Evolutionary conservation across 495 filamentous ascomycete genomes (phyloP).

Genomic region (Usnea hakonensis): DNA sequence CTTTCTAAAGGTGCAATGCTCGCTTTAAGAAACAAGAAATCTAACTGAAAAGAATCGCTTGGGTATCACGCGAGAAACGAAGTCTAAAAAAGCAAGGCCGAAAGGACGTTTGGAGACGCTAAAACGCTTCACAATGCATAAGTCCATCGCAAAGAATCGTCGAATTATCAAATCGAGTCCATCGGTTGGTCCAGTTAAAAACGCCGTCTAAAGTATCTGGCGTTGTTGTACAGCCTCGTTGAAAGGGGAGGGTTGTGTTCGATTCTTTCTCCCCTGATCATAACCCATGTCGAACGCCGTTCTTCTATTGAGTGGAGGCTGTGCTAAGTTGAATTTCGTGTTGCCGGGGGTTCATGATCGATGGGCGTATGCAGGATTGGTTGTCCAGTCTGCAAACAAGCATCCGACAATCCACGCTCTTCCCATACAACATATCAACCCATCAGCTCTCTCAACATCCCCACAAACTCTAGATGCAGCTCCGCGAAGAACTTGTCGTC

Average conservation of each 20-base stretch:
- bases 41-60: background rate
- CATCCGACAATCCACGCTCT: background rate
- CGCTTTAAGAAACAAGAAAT: background rate
- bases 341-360: background rate
- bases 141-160: background rate
- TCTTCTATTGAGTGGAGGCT: background rate
- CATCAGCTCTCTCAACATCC: slow-evolving; percentile 60
- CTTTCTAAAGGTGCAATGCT: background rate
- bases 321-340: background rate
- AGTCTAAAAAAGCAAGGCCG: background rate
- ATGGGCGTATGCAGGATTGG: background rate
- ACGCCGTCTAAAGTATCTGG: background rate
- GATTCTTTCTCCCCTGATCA: background rate
- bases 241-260: background rate
- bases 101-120: background rate
- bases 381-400: background rate
- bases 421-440: slow-evolving; percentile 37
- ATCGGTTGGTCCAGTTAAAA: background rate
- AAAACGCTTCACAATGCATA: background rate
- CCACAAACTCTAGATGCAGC: slow-evolving; percentile 72
- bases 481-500: slow-evolving; percentile 83
- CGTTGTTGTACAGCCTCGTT: background rate
- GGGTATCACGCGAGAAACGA: slow-evolving; percentile 14
- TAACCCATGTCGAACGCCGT: background rate
- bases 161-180: background rate